Evolutionary conservation across 1,284 basidiomycete species (phyloP).

Genomic region (Moesziomyces aphidis): DNA sequence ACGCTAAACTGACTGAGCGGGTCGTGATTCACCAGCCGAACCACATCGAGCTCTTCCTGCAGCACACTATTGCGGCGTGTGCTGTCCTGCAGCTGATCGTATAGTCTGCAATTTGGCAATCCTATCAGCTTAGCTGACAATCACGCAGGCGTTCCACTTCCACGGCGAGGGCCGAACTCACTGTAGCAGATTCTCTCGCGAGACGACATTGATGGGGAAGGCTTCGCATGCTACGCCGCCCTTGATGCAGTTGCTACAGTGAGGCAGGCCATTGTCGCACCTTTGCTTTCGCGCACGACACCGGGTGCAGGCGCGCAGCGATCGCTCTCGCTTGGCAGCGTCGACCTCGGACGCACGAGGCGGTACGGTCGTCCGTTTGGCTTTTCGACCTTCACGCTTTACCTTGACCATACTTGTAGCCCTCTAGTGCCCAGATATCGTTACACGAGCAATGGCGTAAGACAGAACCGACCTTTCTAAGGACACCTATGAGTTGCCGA

Average conservation of each 20-base stretch:
- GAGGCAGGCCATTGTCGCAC: conserved; percentile 41
- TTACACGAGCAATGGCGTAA: no score
- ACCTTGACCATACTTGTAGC: not conserved
- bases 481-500: no score
- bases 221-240: conserved; percentile 37
- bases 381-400: conserved; percentile 8
- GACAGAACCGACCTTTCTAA: no score
- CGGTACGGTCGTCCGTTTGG: not conserved
- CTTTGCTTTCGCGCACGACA: conserved; percentile 45
- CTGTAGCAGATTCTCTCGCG: conserved; percentile 40
- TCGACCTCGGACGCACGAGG: not conserved
- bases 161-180: conserved; percentile 8
- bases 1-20: conserved; percentile 20
- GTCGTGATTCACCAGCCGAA: conserved; percentile 19
- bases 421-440: not conserved
- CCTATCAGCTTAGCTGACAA: not conserved
- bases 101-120: conserved; percentile 3
- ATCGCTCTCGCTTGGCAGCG: conserved; percentile 15
- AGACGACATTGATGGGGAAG: conserved; percentile 22
- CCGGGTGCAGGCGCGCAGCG: conserved; percentile 40
- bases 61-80: conserved; percentile 19
- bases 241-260: conserved; percentile 45
- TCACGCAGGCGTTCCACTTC: no score
- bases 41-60: conserved; percentile 19
- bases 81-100: conserved; percentile 26